Evolutionary conservation across 2,329 filamentous ascomycete species (phyloP), one percentile per base, ranked within the genome.

Genomic region (Penicillium sp.): DNA sequence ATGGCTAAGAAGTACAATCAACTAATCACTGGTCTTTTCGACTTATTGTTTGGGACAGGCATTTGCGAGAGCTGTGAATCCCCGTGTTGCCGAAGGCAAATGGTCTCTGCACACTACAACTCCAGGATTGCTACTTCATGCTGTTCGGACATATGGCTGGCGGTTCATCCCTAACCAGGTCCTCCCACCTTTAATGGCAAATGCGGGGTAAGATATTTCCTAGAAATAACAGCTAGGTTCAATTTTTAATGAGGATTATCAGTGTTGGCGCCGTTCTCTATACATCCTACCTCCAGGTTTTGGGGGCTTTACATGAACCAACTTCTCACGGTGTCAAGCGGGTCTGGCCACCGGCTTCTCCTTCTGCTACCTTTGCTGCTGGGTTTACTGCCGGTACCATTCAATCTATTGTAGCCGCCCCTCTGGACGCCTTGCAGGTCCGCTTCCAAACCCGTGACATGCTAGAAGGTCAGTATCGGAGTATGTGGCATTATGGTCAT

Each of bases 91-190:
- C 40, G 68, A 69, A 43, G 65, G 64, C 10, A 66, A 68, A 49
- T 84, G 81, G 81, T 82, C 80, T 41, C 79, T 80, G 70, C 75
- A 80, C 57, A 79, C 77, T 58, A 84, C 80, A 16, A 82, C 81
- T 3, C 81, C 81, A 0, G 81, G 80, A 2, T 69, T 86, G 19
- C 72, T 85, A 30, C 73, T 76, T n/a, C 78, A 83, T 66, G 82
- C 82, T 8, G 72, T 85, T 36, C 74, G 75, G 52, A 76, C 75
- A n/a, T 75, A 86, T 61, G 82, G 82, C 37, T 85, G 82, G 82
- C 70, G 68, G 13, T 84, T 85, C 61, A 76, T 86, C 39, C 82
- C 82, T 1, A 81, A 83, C 59, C 81, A 84, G 64, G 75, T 86
- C 10, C 68, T 85, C 33, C 82, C 82, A 43, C 82, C 82, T 27